These are phyloP conservation scores for Citrus australasica DNA, from an alignment of 345 rosid species.

Conservation along the genomic window DNA sequence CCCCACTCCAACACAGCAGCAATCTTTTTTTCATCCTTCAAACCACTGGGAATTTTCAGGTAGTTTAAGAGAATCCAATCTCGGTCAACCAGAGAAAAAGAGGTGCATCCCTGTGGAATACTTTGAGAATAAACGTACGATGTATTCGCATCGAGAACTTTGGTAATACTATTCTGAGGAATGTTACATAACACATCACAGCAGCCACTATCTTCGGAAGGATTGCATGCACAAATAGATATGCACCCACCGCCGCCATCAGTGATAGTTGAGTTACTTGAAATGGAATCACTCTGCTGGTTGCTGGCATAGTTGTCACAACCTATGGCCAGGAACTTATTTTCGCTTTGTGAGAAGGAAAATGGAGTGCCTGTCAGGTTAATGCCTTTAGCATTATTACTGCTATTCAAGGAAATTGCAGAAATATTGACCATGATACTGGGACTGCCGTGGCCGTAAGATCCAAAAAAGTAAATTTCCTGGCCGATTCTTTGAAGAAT, in stretches of 20 bases:
- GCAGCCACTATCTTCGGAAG: neutral
- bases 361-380: neutral
- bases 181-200: neutral
- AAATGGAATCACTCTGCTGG: neutral
- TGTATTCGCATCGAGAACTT: neutral
- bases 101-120: too few relatives aligned
- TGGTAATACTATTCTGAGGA: too few relatives aligned
- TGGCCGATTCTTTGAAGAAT: too few relatives aligned
- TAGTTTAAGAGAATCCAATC: too few relatives aligned
- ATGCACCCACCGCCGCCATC: neutral
- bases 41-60: too few relatives aligned
- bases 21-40: too few relatives aligned
- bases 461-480: too few relatives aligned
- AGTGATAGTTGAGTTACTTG: too few relatives aligned
- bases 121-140: too few relatives aligned
- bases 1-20: too few relatives aligned
- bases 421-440: neutral
- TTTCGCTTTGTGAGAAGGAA: rapidly evolving
- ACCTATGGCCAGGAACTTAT: neutral
- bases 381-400: neutral
- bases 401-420: neutral
- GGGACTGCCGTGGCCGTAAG: too few relatives aligned
- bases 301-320: neutral
- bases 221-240: neutral
- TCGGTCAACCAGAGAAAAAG: too few relatives aligned